Evolutionary conservation across 352 stramenopile species (phyloP).

Genomic region (Phytophthora palmivora): DNA sequence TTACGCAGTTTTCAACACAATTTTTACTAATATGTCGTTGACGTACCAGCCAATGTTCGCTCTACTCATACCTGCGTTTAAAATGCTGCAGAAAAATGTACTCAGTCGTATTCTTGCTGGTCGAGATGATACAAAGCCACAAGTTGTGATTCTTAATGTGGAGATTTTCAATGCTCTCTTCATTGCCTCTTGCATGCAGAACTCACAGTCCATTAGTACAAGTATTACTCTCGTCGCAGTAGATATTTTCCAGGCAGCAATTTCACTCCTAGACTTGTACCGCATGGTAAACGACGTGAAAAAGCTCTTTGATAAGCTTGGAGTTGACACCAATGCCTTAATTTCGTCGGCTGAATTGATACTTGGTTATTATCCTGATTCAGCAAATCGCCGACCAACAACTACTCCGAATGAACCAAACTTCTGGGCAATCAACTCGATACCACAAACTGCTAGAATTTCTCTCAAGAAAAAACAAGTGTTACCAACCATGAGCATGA

Average conservation of each 20-base stretch:
- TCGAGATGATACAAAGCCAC: slow-evolving; percentile 24
- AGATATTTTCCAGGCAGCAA: slow-evolving; percentile 19
- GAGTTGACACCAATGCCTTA: slow-evolving; percentile 1
- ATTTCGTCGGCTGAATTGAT: slow-evolving; percentile 12
- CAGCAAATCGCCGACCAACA: background rate
- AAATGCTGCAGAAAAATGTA: slow-evolving; percentile 49
- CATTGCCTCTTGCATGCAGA: slow-evolving; percentile 32
- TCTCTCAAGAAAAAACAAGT: slow-evolving; percentile 20
- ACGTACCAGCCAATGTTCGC: slow-evolving; percentile 40
- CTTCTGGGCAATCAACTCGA: background rate
- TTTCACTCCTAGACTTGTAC: slow-evolving; percentile 26
- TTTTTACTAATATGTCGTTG: slow-evolving; percentile 19
- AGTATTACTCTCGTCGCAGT: slow-evolving; percentile 28
- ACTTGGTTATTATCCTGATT: slow-evolving; percentile 1
- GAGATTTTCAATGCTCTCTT: slow-evolving; percentile 42
- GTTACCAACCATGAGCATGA: slow-evolving; percentile 19
- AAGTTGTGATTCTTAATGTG: slow-evolving; percentile 34
- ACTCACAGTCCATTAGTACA: slow-evolving; percentile 21
- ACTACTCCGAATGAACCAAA: background rate
- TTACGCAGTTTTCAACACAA: slow-evolving; percentile 17
- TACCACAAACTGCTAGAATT: background rate
- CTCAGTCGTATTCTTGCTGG: slow-evolving; percentile 22
- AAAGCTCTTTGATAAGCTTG: slow-evolving; percentile 11
- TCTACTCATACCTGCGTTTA: slow-evolving; percentile 46
- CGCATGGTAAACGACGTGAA: slow-evolving; percentile 23